Percentiles rank a stretch among this genome's conserved stretches.
phyloP scores from a whole-genome alignment of 2,329 filamentous ascomycete species.

The Pseudovirgaria hyperparasitica region DNA sequence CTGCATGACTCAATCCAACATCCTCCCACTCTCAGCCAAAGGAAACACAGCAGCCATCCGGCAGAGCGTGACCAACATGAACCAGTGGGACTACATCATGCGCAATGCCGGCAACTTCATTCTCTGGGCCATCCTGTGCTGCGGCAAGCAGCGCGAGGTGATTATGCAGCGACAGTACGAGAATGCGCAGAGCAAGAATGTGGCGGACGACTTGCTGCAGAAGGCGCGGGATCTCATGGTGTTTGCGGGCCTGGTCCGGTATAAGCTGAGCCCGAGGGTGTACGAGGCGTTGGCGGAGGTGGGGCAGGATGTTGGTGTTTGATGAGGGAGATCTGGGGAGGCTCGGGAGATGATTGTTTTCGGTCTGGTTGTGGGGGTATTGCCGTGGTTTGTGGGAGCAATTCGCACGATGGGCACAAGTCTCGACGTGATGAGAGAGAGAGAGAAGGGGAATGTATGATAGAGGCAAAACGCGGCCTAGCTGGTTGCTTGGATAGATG shows the following conservation, averaged over 20 bases:
- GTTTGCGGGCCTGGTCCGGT: conserved; percentile 85
- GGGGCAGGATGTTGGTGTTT: conserved; percentile 46
- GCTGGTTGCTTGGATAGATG: too few species aligned
- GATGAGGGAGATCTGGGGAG: too few species aligned
- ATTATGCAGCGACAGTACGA: conserved; percentile 59
- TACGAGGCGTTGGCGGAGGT: conserved; percentile 81
- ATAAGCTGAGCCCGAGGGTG: conserved; percentile 73
- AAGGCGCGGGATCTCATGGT: conserved; percentile 85
- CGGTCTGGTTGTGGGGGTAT: too few species aligned
- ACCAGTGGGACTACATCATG: conserved; percentile 65
- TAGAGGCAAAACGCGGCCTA: too few species aligned
- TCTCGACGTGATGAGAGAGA: too few species aligned
- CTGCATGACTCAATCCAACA: conserved; percentile 58
- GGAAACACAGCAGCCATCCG: conserved; percentile 73
- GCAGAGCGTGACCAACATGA: conserved; percentile 67
- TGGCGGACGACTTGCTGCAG: conserved; percentile 57
- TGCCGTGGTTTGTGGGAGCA: too few species aligned
- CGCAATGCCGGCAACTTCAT: conserved; percentile 84
- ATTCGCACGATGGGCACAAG: too few species aligned
- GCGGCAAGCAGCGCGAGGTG: conserved; percentile 59
- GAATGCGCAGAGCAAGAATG: conserved; percentile 40
- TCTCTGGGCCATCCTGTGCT: conserved; percentile 86
- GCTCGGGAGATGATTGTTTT: too few species aligned
- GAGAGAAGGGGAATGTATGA: too few species aligned
- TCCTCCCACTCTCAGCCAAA: conserved; percentile 64